These are phyloP conservation scores for Zostera marina DNA, from an alignment of 116 monocot species.

Conservation along the genomic window DNA sequence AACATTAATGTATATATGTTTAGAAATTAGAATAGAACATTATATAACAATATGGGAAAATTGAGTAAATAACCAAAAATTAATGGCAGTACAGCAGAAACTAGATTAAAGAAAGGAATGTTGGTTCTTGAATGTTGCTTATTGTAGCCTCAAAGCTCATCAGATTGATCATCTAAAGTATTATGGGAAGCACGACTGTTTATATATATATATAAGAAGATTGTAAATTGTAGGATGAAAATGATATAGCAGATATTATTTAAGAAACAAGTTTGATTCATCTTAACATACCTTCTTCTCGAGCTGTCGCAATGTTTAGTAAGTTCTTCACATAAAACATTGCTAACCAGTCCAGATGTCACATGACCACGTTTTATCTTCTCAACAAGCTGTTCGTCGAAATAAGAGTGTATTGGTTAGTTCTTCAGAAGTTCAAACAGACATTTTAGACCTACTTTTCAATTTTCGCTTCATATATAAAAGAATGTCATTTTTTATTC, in stretches of 20 bases:
- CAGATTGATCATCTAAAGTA: neutral
- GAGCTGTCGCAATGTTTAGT: slow-evolving; percentile 14
- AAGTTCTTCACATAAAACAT: slow-evolving; percentile 16
- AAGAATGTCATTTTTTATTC: neutral
- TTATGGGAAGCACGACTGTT: neutral
- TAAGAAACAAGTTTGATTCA: neutral
- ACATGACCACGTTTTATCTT: slow-evolving; percentile 12
- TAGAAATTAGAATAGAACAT: too few relatives aligned
- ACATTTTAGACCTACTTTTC: neutral
- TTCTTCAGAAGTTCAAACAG: neutral
- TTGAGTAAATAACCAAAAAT: too few relatives aligned
- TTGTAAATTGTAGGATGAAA: too few relatives aligned
- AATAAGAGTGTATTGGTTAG: neutral
- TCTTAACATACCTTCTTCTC: slow-evolving; percentile 3
- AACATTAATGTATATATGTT: too few relatives aligned
- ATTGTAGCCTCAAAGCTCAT: slow-evolving; percentile 3
- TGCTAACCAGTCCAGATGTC: slow-evolving; percentile 14
- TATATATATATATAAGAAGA: neutral
- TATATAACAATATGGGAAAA: too few relatives aligned
- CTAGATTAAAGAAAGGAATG: too few relatives aligned
- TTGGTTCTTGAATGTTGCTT: too few relatives aligned
- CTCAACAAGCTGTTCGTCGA: slow-evolving; percentile 11
- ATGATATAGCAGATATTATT: neutral
- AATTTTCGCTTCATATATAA: neutral
- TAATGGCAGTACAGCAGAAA: too few relatives aligned